Percentiles rank a stretch among this genome's conserved stretches.
These are phyloP conservation scores for Peniophora sp. DNA, from an alignment of 1,284 basidiomycete species.

Conservation along the genomic window DNA sequence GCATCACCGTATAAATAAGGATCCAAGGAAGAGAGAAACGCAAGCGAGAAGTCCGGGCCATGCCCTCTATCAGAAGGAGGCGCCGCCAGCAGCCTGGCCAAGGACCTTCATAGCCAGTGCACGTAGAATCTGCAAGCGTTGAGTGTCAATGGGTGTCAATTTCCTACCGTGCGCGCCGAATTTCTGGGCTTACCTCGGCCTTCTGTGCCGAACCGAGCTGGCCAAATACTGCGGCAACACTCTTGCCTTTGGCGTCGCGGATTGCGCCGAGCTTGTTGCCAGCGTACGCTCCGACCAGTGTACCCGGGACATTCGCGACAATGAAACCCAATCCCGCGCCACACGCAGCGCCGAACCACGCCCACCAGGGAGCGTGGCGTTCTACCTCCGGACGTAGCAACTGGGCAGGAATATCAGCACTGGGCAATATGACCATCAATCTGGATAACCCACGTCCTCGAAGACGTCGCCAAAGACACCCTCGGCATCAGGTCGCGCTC, in stretches of 20 bases:
- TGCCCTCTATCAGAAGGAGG: too few species aligned
- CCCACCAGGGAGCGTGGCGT: constrained; percentile 63
- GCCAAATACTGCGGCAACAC: constrained; percentile 86
- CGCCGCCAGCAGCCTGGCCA: constrained; percentile 55
- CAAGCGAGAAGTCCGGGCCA: constrained; percentile 17
- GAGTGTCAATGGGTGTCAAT: too few species aligned
- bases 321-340: constrained; percentile 78
- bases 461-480: constrained; percentile 85
- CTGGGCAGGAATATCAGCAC: constrained; percentile 24
- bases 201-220: constrained; percentile 75
- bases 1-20: too few species aligned
- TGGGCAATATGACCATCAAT: neutral
- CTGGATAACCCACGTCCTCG: constrained; percentile 57
- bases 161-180: too few species aligned
- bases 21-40: too few species aligned
- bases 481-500: constrained; percentile 66
- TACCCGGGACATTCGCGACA: constrained; percentile 79
- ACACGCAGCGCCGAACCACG: constrained; percentile 67
- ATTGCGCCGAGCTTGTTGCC: constrained; percentile 84
- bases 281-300: constrained; percentile 71
- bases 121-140: constrained; percentile 69
- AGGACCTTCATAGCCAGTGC: constrained; percentile 87
- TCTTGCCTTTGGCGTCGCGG: constrained; percentile 88
- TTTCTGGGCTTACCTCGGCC: constrained; percentile 58
- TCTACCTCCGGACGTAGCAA: constrained; percentile 74